Evolutionary conservation across 2,329 filamentous ascomycete species (phyloP), one percentile per base, ranked within the genome.

Genomic region (Xylogone sp.): DNA sequence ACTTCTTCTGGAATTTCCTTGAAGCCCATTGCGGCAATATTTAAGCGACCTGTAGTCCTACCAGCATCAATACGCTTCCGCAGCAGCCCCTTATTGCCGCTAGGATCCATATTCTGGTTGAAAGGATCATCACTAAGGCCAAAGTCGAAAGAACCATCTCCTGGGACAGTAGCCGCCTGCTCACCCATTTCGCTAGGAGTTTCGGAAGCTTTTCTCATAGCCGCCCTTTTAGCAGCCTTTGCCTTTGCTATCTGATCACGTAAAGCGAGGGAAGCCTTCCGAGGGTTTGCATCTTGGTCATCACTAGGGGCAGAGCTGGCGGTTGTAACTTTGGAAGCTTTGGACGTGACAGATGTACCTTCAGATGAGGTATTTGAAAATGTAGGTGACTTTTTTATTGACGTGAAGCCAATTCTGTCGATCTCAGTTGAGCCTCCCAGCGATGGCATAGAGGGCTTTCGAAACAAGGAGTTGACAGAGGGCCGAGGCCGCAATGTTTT

Each of bases 161-260:
- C 72, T 0, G 79, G 72, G 12, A 79, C 61, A 1, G 79, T 69
- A 0, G 75, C 67, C 0, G 75, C 67, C 0, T 68, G 56, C 21
- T 72, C 67, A 3, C 64, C 58, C 5, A 58, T 49, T 19, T 56
- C 50, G 2, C 49, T 50, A 2, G 56, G 58, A 7, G 61, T 57
- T 44, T 72, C 69, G 43, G 65, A 70, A 29, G 69, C 64, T 39
- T 39, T 39, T 16, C 13, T 39, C 2, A 73, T 72, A 34, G 62
- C 63, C 10, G 81, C 84, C 55, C 83, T 81, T 51, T 83, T 87
- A 2, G 90, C 88, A 2, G 91, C 91, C 65, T 93, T 96, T 1
- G 94, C 93, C 61, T 92, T 93, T 34, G 92, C 90, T 56, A 97
- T 97, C 49, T 94, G 92, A 48, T 97, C 90, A 29, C 94, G 83